Evolutionary conservation across 129 eudicot species (phyloP), one percentile per base, ranked within the genome.

Genomic region (Logfia minima): DNA sequence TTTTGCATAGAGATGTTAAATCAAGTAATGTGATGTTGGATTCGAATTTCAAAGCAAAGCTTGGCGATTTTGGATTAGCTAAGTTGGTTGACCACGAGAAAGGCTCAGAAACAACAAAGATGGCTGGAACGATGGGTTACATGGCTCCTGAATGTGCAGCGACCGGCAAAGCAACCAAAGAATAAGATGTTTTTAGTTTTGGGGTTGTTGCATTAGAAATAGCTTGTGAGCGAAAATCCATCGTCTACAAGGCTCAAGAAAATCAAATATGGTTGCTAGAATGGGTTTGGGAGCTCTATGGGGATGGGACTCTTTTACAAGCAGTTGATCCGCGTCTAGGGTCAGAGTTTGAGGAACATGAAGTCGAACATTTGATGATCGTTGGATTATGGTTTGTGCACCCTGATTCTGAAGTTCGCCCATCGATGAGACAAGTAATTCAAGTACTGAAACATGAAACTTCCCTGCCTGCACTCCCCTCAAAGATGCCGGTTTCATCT

Each of bases 21-120:
- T 83, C 86, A 0, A 88, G 92, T 75, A 88, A 88, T 48, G 79
- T 87, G 18, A 87, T 87, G 85, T 77, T 87, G 78, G 92, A 87
- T 48, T 80, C 82, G 0, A 79, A 66, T 63, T 88, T 83, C 58
- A 83, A 83, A 13, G 77, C 88, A 18, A 85, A 85, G 68, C 81
- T 88, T 18, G 92, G 92, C 0, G 92, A 85, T 76, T 87, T 88
- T 14, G 92, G 90, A 29, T 62, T 88, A 51, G 88, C 92, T 4
- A 75, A 82, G 72, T 64, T 88, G 6, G 84, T 85, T 19, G 90
- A 88, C 75, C 92, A 88, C 14, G 88, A 51, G 3, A 83, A 81
- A 39, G 87, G 84, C 3, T 66, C 66, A 0, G 62, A 84, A 4
- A 86, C 90, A 18, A 84, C 88, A 0, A 66, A 72, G 43, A 31